These are phyloP conservation scores for Gracilaria gracilis DNA, from an alignment of 23 red algal species.

Conservation along the genomic window DNA sequence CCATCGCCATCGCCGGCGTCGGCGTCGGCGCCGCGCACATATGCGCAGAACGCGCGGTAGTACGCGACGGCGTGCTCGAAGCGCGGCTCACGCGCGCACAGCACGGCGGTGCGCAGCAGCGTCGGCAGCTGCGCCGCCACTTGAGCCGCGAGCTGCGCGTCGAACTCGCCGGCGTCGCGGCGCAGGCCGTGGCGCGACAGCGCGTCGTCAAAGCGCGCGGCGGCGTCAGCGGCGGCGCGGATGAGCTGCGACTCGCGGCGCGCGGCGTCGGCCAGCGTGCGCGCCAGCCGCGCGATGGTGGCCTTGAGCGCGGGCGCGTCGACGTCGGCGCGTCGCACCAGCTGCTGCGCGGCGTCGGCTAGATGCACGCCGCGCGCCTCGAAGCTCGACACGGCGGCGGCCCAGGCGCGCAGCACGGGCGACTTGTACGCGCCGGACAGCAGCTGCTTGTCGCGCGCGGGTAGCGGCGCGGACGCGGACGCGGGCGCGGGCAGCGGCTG, in stretches of 20 bases:
- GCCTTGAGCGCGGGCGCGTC: slow-evolving; percentile 41
- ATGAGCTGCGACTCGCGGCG: slow-evolving; percentile 28
- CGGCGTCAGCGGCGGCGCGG: slow-evolving; percentile 46
- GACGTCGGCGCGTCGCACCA: slow-evolving; percentile 30
- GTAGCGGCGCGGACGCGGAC: too few species aligned
- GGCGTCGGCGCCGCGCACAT: not conserved
- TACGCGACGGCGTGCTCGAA: slow-evolving; percentile 1
- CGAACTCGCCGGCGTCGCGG: slow-evolving; percentile 1
- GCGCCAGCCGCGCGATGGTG: slow-evolving; percentile 22
- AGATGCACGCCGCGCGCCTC: slow-evolving; percentile 24
- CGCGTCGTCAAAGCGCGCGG: slow-evolving; percentile 10
- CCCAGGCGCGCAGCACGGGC: slow-evolving; percentile 53
- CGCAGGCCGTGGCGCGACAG: not conserved
- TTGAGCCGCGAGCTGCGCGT: not conserved
- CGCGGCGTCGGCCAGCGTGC: slow-evolving; percentile 15
- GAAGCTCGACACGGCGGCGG: slow-evolving; percentile 19
- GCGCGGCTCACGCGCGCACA: not conserved
- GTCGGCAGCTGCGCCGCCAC: not conserved
- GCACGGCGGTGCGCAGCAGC: slow-evolving; percentile 13
- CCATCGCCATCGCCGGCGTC: too few species aligned
- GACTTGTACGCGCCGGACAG: slow-evolving; percentile 59
- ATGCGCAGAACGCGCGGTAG: slow-evolving; percentile 21
- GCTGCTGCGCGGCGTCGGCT: slow-evolving; percentile 51
- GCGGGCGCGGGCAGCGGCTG: not conserved
- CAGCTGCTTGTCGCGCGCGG: slow-evolving; percentile 22